These are phyloP conservation scores for Comarum palustre DNA, from an alignment of 306 rosid genomes.

Conservation along the genomic window DNA sequence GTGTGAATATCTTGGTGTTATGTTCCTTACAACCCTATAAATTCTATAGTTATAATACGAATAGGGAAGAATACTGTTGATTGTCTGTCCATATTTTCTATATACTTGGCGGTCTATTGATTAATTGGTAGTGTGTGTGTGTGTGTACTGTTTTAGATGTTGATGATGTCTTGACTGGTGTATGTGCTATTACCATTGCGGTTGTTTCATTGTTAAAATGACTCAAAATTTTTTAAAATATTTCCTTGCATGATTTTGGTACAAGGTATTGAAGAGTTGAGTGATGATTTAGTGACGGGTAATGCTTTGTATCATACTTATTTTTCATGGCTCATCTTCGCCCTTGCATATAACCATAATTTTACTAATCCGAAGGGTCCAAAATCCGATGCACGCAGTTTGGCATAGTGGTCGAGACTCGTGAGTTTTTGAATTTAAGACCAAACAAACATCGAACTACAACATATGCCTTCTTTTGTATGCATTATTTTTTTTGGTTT, in stretches of 20 bases:
- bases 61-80: too few species aligned
- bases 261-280: neutral
- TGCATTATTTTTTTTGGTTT: too few species aligned
- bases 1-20: neutral
- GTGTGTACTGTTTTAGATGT: too few species aligned
- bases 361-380: neutral
- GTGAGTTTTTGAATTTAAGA: neutral
- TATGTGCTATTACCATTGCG: too few species aligned
- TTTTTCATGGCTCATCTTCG: neutral
- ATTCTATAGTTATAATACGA: too few species aligned
- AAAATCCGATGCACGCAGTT: neutral
- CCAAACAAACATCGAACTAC: neutral
- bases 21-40: neutral
- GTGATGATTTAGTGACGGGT: neutral
- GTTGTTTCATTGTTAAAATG: too few species aligned
- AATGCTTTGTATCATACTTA: neutral
- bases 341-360: neutral
- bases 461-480: neutral
- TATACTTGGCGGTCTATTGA: too few species aligned
- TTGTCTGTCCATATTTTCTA: too few species aligned
- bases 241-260: too few species aligned
- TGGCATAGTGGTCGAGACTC: neutral
- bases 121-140: too few species aligned
- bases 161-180: too few species aligned
- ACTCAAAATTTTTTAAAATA: neutral